These are phyloP conservation scores for Panicum hallii DNA, from an alignment of 202 grass and related monocot genomes.

Conservation along the genomic window DNA sequence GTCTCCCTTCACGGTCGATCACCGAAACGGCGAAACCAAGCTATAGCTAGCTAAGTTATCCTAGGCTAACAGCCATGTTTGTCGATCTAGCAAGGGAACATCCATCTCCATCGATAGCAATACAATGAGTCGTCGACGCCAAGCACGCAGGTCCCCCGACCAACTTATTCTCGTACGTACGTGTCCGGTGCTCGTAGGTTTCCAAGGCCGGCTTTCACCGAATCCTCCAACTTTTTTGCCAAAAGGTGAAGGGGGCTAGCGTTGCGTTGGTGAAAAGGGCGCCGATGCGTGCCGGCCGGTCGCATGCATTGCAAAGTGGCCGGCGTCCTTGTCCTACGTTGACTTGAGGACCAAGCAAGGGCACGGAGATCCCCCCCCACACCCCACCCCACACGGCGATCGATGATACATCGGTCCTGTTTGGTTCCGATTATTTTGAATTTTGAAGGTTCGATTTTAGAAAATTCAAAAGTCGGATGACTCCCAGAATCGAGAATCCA, in stretches of 20 bases:
- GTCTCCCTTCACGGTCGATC: background rate
- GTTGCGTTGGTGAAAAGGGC: background rate
- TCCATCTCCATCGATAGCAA: background rate
- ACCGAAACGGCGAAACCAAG: background rate
- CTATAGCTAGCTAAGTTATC: background rate
- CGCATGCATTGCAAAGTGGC: slow-evolving; percentile 7
- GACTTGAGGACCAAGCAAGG: slow-evolving; percentile 34
- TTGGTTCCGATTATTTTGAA: too few species aligned
- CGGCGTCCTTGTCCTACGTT: slow-evolving; percentile 4
- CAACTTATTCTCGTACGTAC: background rate
- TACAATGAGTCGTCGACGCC: background rate
- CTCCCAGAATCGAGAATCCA: too few species aligned
- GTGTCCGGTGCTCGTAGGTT: slow-evolving; percentile 17
- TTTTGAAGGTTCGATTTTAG: too few species aligned
- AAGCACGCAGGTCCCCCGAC: background rate
- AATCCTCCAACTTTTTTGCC: background rate
- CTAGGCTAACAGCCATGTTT: background rate
- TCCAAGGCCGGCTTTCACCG: background rate
- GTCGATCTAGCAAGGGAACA: background rate
- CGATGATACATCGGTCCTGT: background rate
- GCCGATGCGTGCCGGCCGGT: background rate
- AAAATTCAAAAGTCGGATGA: too few species aligned
- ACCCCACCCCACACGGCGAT: background rate
- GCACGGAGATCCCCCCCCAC: background rate
- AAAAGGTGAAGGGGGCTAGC: too few species aligned